A percentile compares a stretch with the other conserved stretches of the same genome.
Evolutionary conservation across 1,284 basidiomycete genomes (phyloP).

Genomic region (Veloboletus limbatus): DNA sequence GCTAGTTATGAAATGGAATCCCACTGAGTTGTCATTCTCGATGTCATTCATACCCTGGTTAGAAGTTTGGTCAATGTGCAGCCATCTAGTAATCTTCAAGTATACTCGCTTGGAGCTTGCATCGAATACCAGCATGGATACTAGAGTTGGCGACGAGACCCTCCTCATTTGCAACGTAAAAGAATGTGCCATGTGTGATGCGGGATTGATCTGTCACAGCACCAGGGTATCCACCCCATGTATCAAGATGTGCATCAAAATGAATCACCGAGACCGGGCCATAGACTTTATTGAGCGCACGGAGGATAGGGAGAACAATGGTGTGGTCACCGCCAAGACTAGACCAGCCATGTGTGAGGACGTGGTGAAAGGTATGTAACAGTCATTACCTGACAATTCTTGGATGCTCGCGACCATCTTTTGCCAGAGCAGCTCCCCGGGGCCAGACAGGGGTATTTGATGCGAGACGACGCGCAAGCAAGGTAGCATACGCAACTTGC

Average conservation of each 20-base stretch:
- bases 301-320: constrained; percentile 73
- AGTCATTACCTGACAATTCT: constrained; percentile 57
- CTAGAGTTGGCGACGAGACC: constrained; percentile 69
- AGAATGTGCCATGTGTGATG: constrained; percentile 77
- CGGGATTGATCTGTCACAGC: constrained; percentile 56
- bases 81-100: background rate
- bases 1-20: constrained; percentile 69
- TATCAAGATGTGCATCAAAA: constrained; percentile 76
- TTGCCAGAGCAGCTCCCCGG: constrained; percentile 38
- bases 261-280: constrained; percentile 79
- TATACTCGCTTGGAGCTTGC: constrained; percentile 57
- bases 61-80: background rate
- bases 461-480: constrained; percentile 55
- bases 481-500: constrained; percentile 70
- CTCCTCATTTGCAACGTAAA: constrained; percentile 69
- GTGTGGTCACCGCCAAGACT: constrained; percentile 80
- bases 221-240: constrained; percentile 59
- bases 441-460: constrained; percentile 29
- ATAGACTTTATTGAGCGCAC: constrained; percentile 68
- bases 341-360: constrained; percentile 2
- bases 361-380: background rate
- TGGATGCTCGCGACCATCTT: constrained; percentile 59
- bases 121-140: constrained; percentile 76
- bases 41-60: constrained; percentile 58
- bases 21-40: constrained; percentile 58